A percentile compares a stretch with the other conserved stretches of the same genome.
These are phyloP conservation scores for Immersiporthe knoxdaviesiana DNA, from an alignment of 2,329 filamentous ascomycete species.

Conservation along the genomic window DNA sequence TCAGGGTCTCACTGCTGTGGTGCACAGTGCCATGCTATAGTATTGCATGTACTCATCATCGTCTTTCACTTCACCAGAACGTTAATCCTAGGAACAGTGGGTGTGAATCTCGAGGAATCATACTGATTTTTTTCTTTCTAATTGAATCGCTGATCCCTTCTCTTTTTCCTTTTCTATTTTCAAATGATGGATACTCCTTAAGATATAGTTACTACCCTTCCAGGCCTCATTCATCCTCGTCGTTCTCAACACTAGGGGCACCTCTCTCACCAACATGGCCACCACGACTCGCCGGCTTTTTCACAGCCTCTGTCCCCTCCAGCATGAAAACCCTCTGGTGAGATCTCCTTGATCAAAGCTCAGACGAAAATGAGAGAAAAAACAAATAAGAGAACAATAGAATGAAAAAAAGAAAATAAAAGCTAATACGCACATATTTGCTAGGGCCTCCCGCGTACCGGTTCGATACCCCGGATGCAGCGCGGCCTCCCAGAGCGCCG, in stretches of 20 bases:
- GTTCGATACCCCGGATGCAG: conserved; percentile 73
- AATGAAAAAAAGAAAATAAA: neutral
- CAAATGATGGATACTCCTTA: neutral
- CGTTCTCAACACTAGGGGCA: neutral
- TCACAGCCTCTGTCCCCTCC: conserved; percentile 56
- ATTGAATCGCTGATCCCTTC: neutral
- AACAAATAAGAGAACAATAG: neutral
- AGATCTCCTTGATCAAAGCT: conserved; percentile 31
- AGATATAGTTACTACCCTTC: neutral
- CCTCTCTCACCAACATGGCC: conserved; percentile 22
- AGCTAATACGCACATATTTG: neutral
- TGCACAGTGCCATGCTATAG: neutral
- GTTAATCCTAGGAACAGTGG: neutral
- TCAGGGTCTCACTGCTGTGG: conserved; percentile 2
- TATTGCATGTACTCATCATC: neutral
- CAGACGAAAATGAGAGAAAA: no score
- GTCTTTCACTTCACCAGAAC: neutral
- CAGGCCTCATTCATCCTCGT: neutral
- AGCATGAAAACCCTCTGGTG: conserved; percentile 90
- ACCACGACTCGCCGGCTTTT: conserved; percentile 42
- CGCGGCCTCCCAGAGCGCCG: conserved; percentile 80
- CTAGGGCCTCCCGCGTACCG: conserved; percentile 83
- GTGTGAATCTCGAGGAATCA: neutral
- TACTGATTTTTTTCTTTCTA: neutral
- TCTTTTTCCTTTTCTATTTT: neutral